Evolutionary conservation across 805 yeast genomes (phyloP).

Genomic region (Candida maesae): DNA sequence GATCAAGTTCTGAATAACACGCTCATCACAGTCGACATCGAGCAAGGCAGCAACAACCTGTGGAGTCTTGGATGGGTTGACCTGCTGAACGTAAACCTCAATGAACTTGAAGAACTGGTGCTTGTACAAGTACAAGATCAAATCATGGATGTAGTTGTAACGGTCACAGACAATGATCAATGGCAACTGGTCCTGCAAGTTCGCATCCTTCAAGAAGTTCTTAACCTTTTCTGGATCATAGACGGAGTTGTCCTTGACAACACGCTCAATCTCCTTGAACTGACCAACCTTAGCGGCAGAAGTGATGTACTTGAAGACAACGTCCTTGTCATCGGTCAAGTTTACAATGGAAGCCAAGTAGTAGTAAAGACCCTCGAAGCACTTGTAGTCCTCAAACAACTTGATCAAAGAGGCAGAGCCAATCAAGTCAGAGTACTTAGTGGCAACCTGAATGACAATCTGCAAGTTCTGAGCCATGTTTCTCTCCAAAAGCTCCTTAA

Average conservation of each 20-base stretch:
- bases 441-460: slow-evolving; percentile 92
- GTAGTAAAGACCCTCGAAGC: slow-evolving; percentile 91
- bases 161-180: slow-evolving; percentile 95
- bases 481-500: slow-evolving; percentile 77
- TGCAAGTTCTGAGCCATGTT: slow-evolving; percentile 86
- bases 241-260: slow-evolving; percentile 89
- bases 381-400: slow-evolving; percentile 89
- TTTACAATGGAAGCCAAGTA: slow-evolving; percentile 92
- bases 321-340: slow-evolving; percentile 89
- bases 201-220: slow-evolving; percentile 92
- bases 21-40: slow-evolving; percentile 97
- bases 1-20: slow-evolving; percentile 73
- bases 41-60: slow-evolving; percentile 94
- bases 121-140: slow-evolving; percentile 89
- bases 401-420: slow-evolving; percentile 84
- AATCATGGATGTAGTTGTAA: slow-evolving; percentile 85
- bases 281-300: slow-evolving; percentile 90
- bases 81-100: slow-evolving; percentile 97
- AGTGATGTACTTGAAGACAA: slow-evolving; percentile 93
- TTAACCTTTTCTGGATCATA: slow-evolving; percentile 97
- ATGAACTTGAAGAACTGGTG: slow-evolving; percentile 94
- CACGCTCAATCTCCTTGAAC: slow-evolving; percentile 89
- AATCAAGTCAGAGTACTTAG: slow-evolving; percentile 90
- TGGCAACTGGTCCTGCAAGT: slow-evolving; percentile 92
- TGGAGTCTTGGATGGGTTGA: slow-evolving; percentile 92